These are phyloP conservation scores for Penicillium frequentans DNA, from an alignment of 2,329 filamentous ascomycete species.

Conservation along the genomic window DNA sequence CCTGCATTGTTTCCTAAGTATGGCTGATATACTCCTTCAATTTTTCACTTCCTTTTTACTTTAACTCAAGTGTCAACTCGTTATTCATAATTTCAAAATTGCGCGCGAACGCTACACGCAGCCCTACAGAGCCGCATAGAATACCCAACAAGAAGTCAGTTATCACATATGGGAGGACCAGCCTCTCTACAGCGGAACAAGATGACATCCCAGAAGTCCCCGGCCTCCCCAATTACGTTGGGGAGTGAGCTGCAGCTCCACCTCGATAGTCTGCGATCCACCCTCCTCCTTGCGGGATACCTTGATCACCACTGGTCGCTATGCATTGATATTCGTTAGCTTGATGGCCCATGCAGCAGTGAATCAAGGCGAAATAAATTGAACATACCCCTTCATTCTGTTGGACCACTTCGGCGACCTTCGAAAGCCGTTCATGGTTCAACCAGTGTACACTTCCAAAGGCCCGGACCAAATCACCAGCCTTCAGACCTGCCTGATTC, in stretches of 20 bases:
- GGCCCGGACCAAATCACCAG: constrained; percentile 76
- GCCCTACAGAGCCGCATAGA: not conserved
- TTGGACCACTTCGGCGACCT: constrained; percentile 85
- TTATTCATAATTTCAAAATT: not conserved
- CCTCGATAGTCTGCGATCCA: constrained; percentile 51
- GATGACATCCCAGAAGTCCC: constrained; percentile 86
- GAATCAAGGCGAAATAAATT: not conserved
- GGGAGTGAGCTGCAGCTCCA: constrained; percentile 73
- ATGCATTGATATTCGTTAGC: constrained; percentile 11
- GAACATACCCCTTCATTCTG: constrained; percentile 79
- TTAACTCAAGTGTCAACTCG: not conserved
- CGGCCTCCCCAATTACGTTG: constrained; percentile 84
- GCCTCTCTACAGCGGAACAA: constrained; percentile 68
- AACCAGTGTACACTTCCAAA: constrained; percentile 82
- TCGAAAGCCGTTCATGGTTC: constrained; percentile 83
- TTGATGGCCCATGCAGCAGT: not conserved
- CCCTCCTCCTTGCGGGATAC: constrained; percentile 52
- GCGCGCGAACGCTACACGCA: not conserved
- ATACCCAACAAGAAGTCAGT: not conserved
- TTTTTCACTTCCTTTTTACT: not conserved
- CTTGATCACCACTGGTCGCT: constrained; percentile 72
- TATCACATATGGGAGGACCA: not conserved
- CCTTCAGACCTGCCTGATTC: constrained; percentile 73
- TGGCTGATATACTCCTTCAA: not conserved
- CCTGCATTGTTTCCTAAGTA: not conserved